These are phyloP conservation scores for Pochonia chlamydosporia DNA, from an alignment of 2,329 filamentous ascomycete species.

Conservation along the genomic window DNA sequence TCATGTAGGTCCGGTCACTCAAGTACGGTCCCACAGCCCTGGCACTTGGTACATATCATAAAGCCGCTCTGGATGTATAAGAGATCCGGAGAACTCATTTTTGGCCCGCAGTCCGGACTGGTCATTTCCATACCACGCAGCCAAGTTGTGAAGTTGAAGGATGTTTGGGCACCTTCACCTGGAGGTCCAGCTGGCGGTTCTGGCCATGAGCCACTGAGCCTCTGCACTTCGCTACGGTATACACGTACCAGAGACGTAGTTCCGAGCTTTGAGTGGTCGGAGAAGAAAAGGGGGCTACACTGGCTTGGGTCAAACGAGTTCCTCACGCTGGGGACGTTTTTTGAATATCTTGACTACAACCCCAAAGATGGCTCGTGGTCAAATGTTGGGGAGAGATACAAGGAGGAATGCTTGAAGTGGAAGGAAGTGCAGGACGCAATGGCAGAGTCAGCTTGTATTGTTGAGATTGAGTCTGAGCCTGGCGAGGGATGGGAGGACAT, in stretches of 20 bases:
- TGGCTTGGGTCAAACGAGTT: not conserved
- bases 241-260: slow-evolving; percentile 18
- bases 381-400: slow-evolving; percentile 5
- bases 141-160: not conserved
- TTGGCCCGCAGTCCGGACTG: not conserved
- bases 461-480: slow-evolving; percentile 14
- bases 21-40: not conserved
- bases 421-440: slow-evolving; percentile 12
- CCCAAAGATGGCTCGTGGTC: no score
- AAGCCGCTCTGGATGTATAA: not conserved
- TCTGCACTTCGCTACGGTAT: slow-evolving; percentile 12
- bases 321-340: not conserved
- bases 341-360: not conserved
- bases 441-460: slow-evolving; percentile 14
- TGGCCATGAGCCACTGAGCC: slow-evolving; percentile 5
- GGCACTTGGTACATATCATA: not conserved
- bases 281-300: slow-evolving; percentile 2
- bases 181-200: not conserved
- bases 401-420: slow-evolving; percentile 12
- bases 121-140: not conserved
- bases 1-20: not conserved
- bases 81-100: not conserved
- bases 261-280: slow-evolving; percentile 15
- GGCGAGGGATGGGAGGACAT: slow-evolving; percentile 12
- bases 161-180: not conserved